These are phyloP conservation scores for Neurospora sp. DNA, from an alignment of 495 filamentous ascomycete species.

Conservation along the genomic window DNA sequence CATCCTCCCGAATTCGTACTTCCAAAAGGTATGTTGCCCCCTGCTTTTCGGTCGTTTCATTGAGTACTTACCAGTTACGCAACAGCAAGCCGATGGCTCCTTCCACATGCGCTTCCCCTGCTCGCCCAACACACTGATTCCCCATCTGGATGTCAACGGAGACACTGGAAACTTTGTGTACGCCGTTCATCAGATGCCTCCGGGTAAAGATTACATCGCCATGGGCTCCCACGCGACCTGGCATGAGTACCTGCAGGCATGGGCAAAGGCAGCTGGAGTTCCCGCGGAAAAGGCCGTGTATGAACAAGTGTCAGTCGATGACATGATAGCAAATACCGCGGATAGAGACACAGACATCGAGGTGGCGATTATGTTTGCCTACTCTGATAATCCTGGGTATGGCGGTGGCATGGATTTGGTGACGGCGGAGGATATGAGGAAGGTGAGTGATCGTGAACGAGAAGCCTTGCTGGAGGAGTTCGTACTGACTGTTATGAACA, in stretches of 20 bases:
- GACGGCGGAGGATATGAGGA: slow-evolving; percentile 28
- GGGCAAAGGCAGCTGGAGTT: slow-evolving; percentile 19
- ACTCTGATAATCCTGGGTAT: slow-evolving; percentile 30
- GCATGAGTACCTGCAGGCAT: slow-evolving; percentile 24
- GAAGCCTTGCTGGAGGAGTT: neutral
- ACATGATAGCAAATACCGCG: slow-evolving; percentile 20
- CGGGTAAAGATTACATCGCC: slow-evolving; percentile 34
- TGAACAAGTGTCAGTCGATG: slow-evolving; percentile 25
- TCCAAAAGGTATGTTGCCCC: slow-evolving; percentile 18
- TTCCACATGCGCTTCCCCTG: slow-evolving; percentile 33
- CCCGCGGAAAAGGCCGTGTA: slow-evolving; percentile 10
- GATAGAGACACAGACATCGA: slow-evolving; percentile 27
- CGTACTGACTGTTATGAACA: neutral
- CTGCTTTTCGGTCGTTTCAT: neutral
- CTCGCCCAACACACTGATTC: slow-evolving; percentile 15
- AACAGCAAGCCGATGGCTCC: slow-evolving; percentile 19
- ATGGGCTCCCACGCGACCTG: slow-evolving; percentile 25
- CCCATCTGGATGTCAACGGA: slow-evolving; percentile 29
- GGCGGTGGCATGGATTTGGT: slow-evolving; percentile 29
- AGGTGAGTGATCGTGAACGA: slow-evolving; percentile 15
- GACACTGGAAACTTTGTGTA: slow-evolving; percentile 35
- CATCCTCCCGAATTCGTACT: slow-evolving; percentile 30
- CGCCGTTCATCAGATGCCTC: slow-evolving; percentile 32
- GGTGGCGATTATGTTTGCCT: slow-evolving; percentile 29
- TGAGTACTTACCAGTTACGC: neutral